Evolutionary conservation across 768 basidiomycete genomes (phyloP).

Genomic region (Tylopilus sp.): DNA sequence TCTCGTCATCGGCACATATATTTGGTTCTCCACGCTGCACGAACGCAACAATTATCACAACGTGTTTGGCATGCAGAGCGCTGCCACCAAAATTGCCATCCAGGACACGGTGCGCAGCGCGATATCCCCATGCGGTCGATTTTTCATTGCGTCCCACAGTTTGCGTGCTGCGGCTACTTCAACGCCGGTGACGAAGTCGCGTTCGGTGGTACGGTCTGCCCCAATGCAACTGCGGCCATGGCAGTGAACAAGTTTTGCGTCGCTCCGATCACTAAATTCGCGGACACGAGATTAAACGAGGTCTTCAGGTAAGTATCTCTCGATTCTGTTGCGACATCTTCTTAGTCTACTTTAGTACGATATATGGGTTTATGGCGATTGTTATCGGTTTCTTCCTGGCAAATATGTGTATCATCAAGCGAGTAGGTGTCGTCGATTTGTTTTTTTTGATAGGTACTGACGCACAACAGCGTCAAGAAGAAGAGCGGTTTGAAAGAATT

Average conservation of each 20-base stretch:
- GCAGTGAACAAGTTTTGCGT: constrained; percentile 61
- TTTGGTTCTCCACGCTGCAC: constrained; percentile 81
- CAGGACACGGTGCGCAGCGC: constrained; percentile 64
- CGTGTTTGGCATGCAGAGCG: constrained; percentile 48
- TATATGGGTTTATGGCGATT: constrained; percentile 84
- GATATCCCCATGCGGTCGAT: not conserved
- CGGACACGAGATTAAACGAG: constrained; percentile 73
- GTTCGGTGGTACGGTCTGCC: constrained; percentile 63
- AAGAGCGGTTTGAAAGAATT: constrained; percentile 84
- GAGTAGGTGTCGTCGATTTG: constrained; percentile 36
- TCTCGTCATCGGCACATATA: constrained; percentile 60
- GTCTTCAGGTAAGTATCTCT: constrained; percentile 68
- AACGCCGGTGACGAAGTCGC: constrained; percentile 56
- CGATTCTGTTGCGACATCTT: not conserved
- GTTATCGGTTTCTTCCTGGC: constrained; percentile 72
- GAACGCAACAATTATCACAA: constrained; percentile 66
- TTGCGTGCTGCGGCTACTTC: constrained; percentile 86
- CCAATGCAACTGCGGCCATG: constrained; percentile 36
- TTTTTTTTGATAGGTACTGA: constrained; percentile 1
- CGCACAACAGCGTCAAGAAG: constrained; percentile 61
- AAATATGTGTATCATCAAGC: constrained; percentile 83
- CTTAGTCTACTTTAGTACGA: constrained; percentile 37
- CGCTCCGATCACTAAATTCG: constrained; percentile 59
- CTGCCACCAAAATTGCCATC: constrained; percentile 48
- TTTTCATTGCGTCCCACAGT: constrained; percentile 38